phyloP scores from a whole-genome alignment of 2,329 filamentous ascomycete genomes.

The Fusarium begoniae region DNA sequence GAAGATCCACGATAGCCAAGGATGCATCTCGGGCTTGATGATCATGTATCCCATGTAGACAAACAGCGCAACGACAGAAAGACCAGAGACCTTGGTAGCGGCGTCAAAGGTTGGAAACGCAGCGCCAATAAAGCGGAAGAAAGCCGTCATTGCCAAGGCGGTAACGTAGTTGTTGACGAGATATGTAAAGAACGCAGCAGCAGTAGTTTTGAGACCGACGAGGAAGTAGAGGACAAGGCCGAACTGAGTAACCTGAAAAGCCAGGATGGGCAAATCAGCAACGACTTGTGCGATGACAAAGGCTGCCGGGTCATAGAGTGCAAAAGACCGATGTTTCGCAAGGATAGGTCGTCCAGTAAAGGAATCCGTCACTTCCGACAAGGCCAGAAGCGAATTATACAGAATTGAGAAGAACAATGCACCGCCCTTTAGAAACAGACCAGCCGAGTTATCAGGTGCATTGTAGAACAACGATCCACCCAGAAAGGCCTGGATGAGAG shows the following conservation, averaged over 20 bases:
- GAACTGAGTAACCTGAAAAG: slow-evolving; percentile 68
- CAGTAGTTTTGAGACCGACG: slow-evolving; percentile 62
- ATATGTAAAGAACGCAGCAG: slow-evolving; percentile 68
- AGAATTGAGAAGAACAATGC: slow-evolving; percentile 72
- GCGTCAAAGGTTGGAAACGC: slow-evolving; percentile 64
- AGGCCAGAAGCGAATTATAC: slow-evolving; percentile 68
- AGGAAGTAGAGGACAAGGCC: slow-evolving; percentile 70
- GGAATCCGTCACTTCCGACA: slow-evolving; percentile 72
- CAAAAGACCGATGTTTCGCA: slow-evolving; percentile 66
- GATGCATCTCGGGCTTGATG: slow-evolving; percentile 67
- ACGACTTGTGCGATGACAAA: slow-evolving; percentile 66
- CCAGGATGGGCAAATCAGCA: slow-evolving; percentile 63
- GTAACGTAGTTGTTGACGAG: slow-evolving; percentile 54
- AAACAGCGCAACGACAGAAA: slow-evolving; percentile 59
- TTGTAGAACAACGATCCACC: slow-evolving; percentile 74
- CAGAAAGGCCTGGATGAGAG: slow-evolving; percentile 67
- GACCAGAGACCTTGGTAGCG: slow-evolving; percentile 65
- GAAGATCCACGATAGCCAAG: slow-evolving; percentile 70
- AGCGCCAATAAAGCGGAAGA: slow-evolving; percentile 66
- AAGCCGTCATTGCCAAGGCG: slow-evolving; percentile 61
- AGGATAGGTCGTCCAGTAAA: slow-evolving; percentile 68
- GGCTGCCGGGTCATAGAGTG: slow-evolving; percentile 65
- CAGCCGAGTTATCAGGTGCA: slow-evolving; percentile 64
- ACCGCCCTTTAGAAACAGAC: slow-evolving; percentile 71
- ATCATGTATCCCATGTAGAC: slow-evolving; percentile 74